A percentile compares a stretch with the other conserved stretches of the same genome.
Conservation (phyloP, 116 monocot genomes). For the Dioscorea cayenensis region DNA sequence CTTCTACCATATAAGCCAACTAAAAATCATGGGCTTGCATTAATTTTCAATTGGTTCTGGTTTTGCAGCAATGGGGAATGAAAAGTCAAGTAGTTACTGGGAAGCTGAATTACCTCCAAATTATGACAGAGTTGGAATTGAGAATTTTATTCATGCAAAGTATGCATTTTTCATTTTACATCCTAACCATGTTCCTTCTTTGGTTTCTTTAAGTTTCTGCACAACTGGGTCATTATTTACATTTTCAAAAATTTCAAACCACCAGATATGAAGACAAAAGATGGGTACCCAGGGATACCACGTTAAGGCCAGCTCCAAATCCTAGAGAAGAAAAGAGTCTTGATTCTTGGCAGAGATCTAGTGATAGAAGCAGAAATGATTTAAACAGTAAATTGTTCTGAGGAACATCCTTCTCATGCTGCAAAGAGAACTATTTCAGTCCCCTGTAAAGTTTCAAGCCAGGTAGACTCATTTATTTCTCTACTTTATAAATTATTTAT, state of each 20-base stretch:
- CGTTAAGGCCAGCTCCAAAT: constrained; percentile 26
- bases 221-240: not conserved
- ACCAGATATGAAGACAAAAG: constrained; percentile 92
- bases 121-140: constrained; percentile 93
- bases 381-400: constrained; percentile 9
- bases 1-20: not conserved
- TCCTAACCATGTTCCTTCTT: not conserved
- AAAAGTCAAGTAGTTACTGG: constrained; percentile 88
- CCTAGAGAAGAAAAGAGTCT: constrained; percentile 23
- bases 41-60: not conserved
- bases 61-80: constrained; percentile 95
- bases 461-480: constrained; percentile 15
- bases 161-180: constrained; percentile 22
- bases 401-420: constrained; percentile 15
- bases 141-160: constrained; percentile 96
- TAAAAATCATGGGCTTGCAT: not conserved
- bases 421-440: constrained; percentile 19
- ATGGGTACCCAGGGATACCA: constrained; percentile 57
- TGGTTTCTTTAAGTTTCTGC: not conserved
- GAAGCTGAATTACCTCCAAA: constrained; percentile 94
- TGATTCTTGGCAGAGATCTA: constrained; percentile 18
- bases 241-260: not conserved
- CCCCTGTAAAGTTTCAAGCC: constrained; percentile 27
- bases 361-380: constrained; percentile 16
- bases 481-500: not conserved